Conservation (phyloP, 179 eudicot species). For the Spergularia azorica region DNA sequence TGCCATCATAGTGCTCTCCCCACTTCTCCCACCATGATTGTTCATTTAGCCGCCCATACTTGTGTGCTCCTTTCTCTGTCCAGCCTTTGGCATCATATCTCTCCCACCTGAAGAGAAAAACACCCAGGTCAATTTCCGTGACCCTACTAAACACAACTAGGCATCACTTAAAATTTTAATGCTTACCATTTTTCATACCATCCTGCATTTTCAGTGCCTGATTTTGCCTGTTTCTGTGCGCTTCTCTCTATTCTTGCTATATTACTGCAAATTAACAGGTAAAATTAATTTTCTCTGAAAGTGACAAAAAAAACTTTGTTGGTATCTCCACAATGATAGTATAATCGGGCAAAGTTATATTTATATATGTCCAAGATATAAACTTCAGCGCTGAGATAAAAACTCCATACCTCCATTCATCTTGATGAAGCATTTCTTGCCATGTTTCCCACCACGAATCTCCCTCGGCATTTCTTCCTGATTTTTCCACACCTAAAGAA, state of each 20-base stretch:
- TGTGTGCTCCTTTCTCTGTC: conserved; percentile 98
- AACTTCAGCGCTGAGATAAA: neutral
- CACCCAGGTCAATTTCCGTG: neutral
- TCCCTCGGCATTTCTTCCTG: conserved; percentile 95
- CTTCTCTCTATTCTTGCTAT: conserved; percentile 94
- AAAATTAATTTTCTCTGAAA: conserved; percentile 2
- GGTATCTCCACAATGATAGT: neutral
- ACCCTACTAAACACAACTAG: neutral
- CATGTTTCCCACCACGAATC: conserved; percentile 99
- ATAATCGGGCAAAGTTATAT: neutral
- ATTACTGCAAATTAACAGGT: conserved; percentile 58
- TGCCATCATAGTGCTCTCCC: conserved; percentile 98
- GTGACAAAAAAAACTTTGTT: neutral
- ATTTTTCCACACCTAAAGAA: conserved; percentile 84
- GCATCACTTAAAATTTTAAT: conserved; percentile 2
- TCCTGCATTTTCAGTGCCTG: conserved; percentile 97
- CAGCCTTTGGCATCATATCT: conserved; percentile 96
- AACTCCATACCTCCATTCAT: conserved; percentile 84
- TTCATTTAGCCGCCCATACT: conserved; percentile 90
- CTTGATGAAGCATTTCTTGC: conserved; percentile 98
- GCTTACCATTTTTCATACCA: conserved; percentile 98
- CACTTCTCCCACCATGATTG: conserved; percentile 99
- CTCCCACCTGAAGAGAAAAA: conserved; percentile 71
- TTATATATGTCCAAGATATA: neutral
- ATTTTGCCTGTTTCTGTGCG: conserved; percentile 98